Evolutionary conservation across 495 filamentous ascomycete species (phyloP).

Genomic region (Aspergillus affinis): DNA sequence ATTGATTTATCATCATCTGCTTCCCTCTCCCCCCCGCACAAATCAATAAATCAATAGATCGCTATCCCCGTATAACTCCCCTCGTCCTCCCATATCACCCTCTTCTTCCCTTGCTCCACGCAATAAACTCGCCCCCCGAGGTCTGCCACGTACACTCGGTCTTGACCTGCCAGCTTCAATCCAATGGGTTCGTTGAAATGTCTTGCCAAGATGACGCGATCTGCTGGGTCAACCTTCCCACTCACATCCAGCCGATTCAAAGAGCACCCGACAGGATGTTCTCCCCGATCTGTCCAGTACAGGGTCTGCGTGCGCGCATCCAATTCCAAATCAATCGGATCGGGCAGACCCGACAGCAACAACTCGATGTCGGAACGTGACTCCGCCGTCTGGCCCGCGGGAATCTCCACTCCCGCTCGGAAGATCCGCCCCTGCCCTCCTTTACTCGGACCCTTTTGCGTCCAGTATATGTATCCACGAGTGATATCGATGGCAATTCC

Average conservation of each 20-base stretch:
- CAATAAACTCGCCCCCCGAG: slow-evolving; percentile 47
- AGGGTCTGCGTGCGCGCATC: slow-evolving; percentile 37
- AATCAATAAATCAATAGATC: not conserved
- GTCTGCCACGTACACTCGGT: slow-evolving; percentile 45
- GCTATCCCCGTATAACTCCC: slow-evolving; percentile 30
- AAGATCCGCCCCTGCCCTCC: slow-evolving; percentile 46
- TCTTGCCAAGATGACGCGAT: slow-evolving; percentile 35
- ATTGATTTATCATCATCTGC: not conserved
- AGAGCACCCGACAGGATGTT: slow-evolving; percentile 35
- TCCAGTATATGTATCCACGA: slow-evolving; percentile 52
- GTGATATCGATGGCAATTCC: slow-evolving; percentile 44
- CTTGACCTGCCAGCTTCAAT: slow-evolving; percentile 39
- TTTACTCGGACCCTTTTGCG: slow-evolving; percentile 55
- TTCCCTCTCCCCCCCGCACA: not conserved
- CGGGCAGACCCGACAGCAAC: slow-evolving; percentile 44
- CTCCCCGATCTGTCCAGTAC: slow-evolving; percentile 59
- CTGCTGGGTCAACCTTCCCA: slow-evolving; percentile 10
- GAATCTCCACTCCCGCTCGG: slow-evolving; percentile 40
- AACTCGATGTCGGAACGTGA: slow-evolving; percentile 42
- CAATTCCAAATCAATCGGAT: slow-evolving; percentile 56
- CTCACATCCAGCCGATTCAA: slow-evolving; percentile 27
- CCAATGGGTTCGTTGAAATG: slow-evolving; percentile 51
- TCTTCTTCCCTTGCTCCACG: slow-evolving; percentile 44
- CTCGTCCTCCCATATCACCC: slow-evolving; percentile 28
- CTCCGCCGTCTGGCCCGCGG: slow-evolving; percentile 25